Evolutionary conservation across 129 eudicot genomes (phyloP), one percentile per base, ranked within the genome.

Genomic region (Chrysanthemum lavandulifolium): DNA sequence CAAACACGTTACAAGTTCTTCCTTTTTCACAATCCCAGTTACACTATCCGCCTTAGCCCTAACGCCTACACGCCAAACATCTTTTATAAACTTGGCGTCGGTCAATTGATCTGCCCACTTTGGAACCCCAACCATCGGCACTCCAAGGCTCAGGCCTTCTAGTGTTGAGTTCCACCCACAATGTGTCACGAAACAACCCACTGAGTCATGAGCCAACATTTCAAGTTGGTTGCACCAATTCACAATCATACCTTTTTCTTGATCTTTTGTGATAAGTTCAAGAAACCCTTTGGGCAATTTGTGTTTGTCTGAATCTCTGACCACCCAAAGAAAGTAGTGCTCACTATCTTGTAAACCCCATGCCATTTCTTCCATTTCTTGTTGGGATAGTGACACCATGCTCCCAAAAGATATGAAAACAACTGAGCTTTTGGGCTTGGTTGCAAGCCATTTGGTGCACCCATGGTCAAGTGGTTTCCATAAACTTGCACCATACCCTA

Each of bases 131-230:
- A 89, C 82, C 84, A 89, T 82, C 0, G 91, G 91, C 57, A 89
- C 89, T 0, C 91, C 96, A 29, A 88, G 80, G 65, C 87, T 58
- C 65, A 86, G 63, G 52, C 86, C 96, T 74, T 89, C 96, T 0
- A 83, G 81, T 0, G 86, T 80, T 4, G 96, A 89, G 84, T 89
- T 89, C 88, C 90, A 89, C n/a, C 96, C 96, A 74, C 96, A 86
- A 52, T 89, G 96, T 1, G 85, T 88, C 74, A 88, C 69, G 12
- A 88, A 88, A 48, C 89, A 88, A 45, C 96, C 91, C 5, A 79
- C 74, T 4, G 96, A 85, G 7, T 59, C 67, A 61, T 88, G 86
- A 21, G 91, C 89, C 76, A 88, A 61, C 40, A 78, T 72, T 64
- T 84, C 87, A 5, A 89, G 87, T 68, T 89, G 96, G 67, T 82